phyloP scores from a whole-genome alignment of 768 basidiomycete genomes.

The Tricholoma sp. region DNA sequence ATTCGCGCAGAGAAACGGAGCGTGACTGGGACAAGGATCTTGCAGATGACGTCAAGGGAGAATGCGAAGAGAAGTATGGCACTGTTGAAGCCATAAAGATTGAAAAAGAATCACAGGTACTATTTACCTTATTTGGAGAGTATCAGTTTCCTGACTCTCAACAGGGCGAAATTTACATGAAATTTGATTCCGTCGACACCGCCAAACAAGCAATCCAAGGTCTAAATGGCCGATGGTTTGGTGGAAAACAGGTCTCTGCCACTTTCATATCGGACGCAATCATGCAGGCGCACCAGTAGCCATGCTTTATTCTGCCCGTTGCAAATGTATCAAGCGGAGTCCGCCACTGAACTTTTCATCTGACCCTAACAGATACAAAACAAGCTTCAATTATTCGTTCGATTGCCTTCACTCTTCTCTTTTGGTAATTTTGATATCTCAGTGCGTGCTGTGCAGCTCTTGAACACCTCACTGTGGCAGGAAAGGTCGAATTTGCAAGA shows the following conservation, averaged over 20 bases:
- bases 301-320: constrained; percentile 11
- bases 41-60: constrained; percentile 92
- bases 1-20: constrained; percentile 75
- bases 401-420: constrained; percentile 27
- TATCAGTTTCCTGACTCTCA: constrained; percentile 5
- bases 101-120: constrained; percentile 88
- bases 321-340: constrained; percentile 8
- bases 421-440: constrained; percentile 22
- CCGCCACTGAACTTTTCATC: constrained; percentile 28
- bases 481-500: constrained; percentile 16
- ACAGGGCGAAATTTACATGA: constrained; percentile 96
- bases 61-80: constrained; percentile 91
- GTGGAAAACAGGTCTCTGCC: constrained; percentile 84
- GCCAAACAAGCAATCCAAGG: constrained; percentile 85
- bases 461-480: constrained; percentile 13
- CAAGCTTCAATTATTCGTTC: constrained; percentile 26
- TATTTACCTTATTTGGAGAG: background rate
- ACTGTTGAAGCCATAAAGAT: constrained; percentile 83
- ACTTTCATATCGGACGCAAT: constrained; percentile 90
- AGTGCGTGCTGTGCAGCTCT: constrained; percentile 27
- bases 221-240: constrained; percentile 96
- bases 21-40: constrained; percentile 96
- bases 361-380: constrained; percentile 22
- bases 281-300: constrained; percentile 84
- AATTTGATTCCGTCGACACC: constrained; percentile 74